Conservation (phyloP, 768 basidiomycete species). For the Rhodosporidiobolus sp. region DNA sequence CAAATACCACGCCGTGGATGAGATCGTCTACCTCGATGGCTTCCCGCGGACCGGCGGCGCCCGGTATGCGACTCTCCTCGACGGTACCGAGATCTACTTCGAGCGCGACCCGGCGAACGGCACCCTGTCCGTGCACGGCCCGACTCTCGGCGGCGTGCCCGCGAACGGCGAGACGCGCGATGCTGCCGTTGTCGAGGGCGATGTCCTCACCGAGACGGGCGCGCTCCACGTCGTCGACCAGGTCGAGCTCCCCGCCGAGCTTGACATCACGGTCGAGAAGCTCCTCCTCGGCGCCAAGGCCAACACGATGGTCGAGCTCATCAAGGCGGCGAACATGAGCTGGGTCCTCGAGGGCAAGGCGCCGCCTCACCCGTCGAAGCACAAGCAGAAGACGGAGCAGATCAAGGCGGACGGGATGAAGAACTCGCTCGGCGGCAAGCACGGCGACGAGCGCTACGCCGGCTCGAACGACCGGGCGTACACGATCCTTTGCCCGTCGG, state of each 20-base stretch:
- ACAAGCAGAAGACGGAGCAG: slow-evolving; percentile 15
- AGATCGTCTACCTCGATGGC: slow-evolving; percentile 67
- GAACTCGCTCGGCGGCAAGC: slow-evolving; percentile 62
- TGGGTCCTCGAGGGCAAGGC: slow-evolving; percentile 79
- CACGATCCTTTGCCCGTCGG: slow-evolving; percentile 86
- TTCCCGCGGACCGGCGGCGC: slow-evolving; percentile 56
- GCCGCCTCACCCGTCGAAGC: slow-evolving; percentile 48
- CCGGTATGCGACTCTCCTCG: slow-evolving; percentile 58
- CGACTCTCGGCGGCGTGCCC: slow-evolving; percentile 40
- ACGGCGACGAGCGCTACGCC: background rate
- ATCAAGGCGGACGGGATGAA: background rate
- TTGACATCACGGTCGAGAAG: slow-evolving; percentile 81
- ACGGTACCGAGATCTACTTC: slow-evolving; percentile 76
- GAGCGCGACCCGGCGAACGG: slow-evolving; percentile 52
- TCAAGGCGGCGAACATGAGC: slow-evolving; percentile 77
- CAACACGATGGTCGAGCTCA: slow-evolving; percentile 78
- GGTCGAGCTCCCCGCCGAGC: slow-evolving; percentile 63
- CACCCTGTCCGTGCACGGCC: slow-evolving; percentile 36
- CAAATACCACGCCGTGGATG: slow-evolving; percentile 76
- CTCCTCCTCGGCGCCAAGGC: slow-evolving; percentile 83
- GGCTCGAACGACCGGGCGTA: slow-evolving; percentile 55
- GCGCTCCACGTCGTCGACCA: slow-evolving; percentile 75
- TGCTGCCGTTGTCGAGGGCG: slow-evolving; percentile 44
- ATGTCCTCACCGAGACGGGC: slow-evolving; percentile 81
- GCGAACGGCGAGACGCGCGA: slow-evolving; percentile 50